Conservation (phyloP, 441 rosid species). For the Isatis lusitanica region DNA sequence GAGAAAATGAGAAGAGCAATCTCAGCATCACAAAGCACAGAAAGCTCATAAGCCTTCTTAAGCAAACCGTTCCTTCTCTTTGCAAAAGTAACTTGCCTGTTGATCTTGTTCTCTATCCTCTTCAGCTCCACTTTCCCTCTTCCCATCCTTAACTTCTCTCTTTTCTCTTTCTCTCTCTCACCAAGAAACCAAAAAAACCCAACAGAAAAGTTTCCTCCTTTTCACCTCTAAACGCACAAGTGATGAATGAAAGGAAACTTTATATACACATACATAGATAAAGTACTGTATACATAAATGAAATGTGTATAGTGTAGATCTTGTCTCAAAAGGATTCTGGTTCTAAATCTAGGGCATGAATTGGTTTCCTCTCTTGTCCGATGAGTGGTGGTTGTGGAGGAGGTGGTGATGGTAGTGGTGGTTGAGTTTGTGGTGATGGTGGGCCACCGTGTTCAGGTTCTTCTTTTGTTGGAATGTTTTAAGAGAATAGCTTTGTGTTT, state of each 20-base stretch:
- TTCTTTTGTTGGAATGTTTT: conserved; percentile 30
- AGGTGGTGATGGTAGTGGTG: conserved; percentile 4
- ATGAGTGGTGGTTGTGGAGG: conserved; percentile 24
- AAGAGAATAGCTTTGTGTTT: conserved; percentile 31
- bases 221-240: neutral
- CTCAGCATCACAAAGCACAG: conserved; percentile 87
- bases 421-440: conserved; percentile 26
- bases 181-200: conserved; percentile 28
- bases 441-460: conserved; percentile 36
- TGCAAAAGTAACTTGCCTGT: conserved; percentile 84
- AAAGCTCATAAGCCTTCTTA: conserved; percentile 91
- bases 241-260: conserved; percentile 13
- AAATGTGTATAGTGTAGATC: conserved; percentile 21
- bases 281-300: conserved; percentile 1
- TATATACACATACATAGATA: conserved; percentile 11
- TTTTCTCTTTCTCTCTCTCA: conserved; percentile 70
- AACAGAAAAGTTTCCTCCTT: conserved; percentile 18
- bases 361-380: conserved; percentile 26
- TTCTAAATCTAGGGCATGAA: conserved; percentile 37
- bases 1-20: conserved; percentile 91
- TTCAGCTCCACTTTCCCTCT: conserved; percentile 89
- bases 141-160: conserved; percentile 53
- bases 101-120: conserved; percentile 93
- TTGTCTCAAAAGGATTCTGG: conserved; percentile 28
- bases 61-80: conserved; percentile 91